Evolutionary conservation across 2,329 filamentous ascomycete species (phyloP).

Genomic region (Xylogone sp.): DNA sequence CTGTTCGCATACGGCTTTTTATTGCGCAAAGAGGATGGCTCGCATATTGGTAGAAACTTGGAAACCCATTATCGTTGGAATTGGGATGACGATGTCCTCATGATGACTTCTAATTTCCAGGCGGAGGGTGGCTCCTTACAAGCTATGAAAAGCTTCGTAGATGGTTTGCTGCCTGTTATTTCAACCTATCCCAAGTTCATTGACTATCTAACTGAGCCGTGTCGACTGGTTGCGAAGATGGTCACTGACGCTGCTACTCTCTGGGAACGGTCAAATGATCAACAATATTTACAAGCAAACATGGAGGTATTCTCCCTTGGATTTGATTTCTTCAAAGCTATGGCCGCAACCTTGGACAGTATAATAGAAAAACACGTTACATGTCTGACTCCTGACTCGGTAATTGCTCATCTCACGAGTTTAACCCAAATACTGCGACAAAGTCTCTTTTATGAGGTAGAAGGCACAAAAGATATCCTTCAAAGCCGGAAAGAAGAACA

Average conservation of each 20-base stretch:
- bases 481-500: conserved; percentile 22
- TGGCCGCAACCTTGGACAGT: conserved; percentile 38
- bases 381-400: conserved; percentile 43
- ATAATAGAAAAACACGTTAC: conserved; percentile 55
- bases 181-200: conserved; percentile 42
- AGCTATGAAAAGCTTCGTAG: conserved; percentile 39
- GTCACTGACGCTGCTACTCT: conserved; percentile 14
- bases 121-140: conserved; percentile 38
- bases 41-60: conserved; percentile 27
- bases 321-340: conserved; percentile 39
- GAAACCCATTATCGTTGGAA: conserved; percentile 37
- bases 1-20: conserved; percentile 41
- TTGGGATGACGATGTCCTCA: conserved; percentile 24
- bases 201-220: conserved; percentile 23
- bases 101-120: conserved; percentile 22
- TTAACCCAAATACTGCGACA: conserved; percentile 42
- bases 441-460: conserved; percentile 28
- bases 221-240: conserved; percentile 17
- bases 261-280: conserved; percentile 11
- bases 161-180: conserved; percentile 36
- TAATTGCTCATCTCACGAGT: conserved; percentile 33
- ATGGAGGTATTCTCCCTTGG: conserved; percentile 35
- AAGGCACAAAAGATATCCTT: conserved; percentile 15
- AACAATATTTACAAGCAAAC: conserved; percentile 22
- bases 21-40: conserved; percentile 30